Evolutionary conservation across 108 stramenopile genomes (phyloP), one percentile per base, ranked within the genome.

Genomic region (Pseudonitzschia delicatissima): DNA sequence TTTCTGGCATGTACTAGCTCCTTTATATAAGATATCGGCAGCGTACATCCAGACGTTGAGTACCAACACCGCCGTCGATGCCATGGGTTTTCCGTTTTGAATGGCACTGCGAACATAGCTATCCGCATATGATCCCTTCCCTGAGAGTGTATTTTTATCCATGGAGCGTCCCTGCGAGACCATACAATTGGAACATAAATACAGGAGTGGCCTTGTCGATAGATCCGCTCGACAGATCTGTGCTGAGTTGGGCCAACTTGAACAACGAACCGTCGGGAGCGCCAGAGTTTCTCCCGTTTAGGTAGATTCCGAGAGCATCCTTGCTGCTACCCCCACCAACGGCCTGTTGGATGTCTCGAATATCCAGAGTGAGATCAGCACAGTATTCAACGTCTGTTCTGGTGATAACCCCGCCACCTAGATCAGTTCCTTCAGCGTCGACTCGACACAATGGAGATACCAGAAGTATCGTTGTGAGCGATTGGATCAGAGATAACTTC

Each of bases 11-110:
- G 71, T 78, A 23, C 65, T 50, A 31, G 90, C 36, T 1, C 87
- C 88, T 31, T 80, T 60, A 64, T 77, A 84, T 15, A 93, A 63
- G 45, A 81, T 32, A 67, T 93, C 81, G 8, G 73, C 70, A 12
- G 87, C 87, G 52, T 87, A 87, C 82, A 88, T 90, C 72, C 80
- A 80, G 15, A 85, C 71, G 33, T 67, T 82, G 1, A 93, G 77
- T 1, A 83, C 74, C 49, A 77, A 57, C 3, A 80, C 67, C 0
- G 92, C 88, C 26, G 68, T 71, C 11, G 82, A 68, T 18, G 79
- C 85, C 3, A 67, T 53, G 61, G 40, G 20, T 11, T 57, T 28
- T n/a, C 64, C 75, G 36, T 27, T 45, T 39, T 58, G 50, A 57
- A 77, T 83, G 65, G 57, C 63, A 62, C 27, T 71, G 50, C 66